Conservation (phyloP, 495 filamentous ascomycete genomes). For the Neurospora sp. region DNA sequence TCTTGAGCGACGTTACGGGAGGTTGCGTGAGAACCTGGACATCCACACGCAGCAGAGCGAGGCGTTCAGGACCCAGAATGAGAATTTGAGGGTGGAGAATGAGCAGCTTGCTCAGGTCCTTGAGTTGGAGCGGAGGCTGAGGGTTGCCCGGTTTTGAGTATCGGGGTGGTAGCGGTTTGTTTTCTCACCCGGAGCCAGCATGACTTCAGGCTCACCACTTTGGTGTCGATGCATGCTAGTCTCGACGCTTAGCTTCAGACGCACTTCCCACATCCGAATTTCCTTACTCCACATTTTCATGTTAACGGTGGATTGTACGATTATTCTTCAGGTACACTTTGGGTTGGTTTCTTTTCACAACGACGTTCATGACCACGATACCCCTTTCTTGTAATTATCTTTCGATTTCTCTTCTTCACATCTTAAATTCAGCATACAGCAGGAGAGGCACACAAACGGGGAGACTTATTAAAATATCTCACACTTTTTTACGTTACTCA, state of each 20-base stretch:
- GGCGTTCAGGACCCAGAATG: conserved; percentile 2
- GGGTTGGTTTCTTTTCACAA: not conserved
- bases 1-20: conserved; percentile 3
- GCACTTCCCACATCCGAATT: not conserved
- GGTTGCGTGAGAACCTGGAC: conserved; percentile 3
- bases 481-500: not conserved
- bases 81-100: not conserved
- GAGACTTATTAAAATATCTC: not conserved
- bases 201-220: too few relatives aligned
- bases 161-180: not conserved
- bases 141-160: not conserved
- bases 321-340: not conserved
- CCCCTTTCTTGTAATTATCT: not conserved
- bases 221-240: too few relatives aligned
- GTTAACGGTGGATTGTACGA: not conserved
- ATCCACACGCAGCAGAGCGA: conserved; percentile 8
- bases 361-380: not conserved
- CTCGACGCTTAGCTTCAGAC: not conserved
- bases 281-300: not conserved
- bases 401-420: not conserved
- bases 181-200: not conserved
- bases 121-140: not conserved
- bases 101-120: not conserved
- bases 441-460: not conserved
- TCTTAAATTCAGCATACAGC: not conserved